Percentiles rank a stretch among this genome's conserved stretches.
phyloP scores from a whole-genome alignment of 208 protist species.

The Chromosphaera perkinsii region DNA sequence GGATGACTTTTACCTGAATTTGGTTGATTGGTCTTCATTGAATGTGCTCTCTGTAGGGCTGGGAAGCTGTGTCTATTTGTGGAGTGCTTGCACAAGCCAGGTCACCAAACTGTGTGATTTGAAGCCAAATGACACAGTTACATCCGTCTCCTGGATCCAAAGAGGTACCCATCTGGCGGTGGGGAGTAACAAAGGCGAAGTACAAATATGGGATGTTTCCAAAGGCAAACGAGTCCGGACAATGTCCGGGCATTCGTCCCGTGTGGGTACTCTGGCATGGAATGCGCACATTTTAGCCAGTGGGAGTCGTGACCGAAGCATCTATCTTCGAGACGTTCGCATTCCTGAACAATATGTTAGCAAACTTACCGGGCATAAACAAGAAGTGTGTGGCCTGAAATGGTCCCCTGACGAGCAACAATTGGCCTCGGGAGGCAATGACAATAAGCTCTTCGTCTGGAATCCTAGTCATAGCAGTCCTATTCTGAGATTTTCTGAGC shows the following conservation, averaged over 20 bases:
- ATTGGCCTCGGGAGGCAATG: conserved; percentile 95
- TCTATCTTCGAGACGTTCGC: conserved; percentile 59
- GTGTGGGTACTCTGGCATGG: not conserved
- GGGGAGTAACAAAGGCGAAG: conserved; percentile 52
- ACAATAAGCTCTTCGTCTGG: conserved; percentile 81
- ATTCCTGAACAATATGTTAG: not conserved
- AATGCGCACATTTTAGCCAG: not conserved
- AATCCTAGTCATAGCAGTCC: conserved; percentile 4
- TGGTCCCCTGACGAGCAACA: conserved; percentile 81
- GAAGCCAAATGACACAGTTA: conserved; percentile 44
- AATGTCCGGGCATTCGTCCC: conserved; percentile 41
- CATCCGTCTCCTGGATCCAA: conserved; percentile 57
- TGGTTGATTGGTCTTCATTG: conserved; percentile 69
- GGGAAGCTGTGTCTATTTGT: conserved; percentile 61
- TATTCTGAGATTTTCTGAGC: conserved; percentile 63
- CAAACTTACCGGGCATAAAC: conserved; percentile 38
- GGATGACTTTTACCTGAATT: conserved; percentile 78
- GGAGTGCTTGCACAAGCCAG: conserved; percentile 53
- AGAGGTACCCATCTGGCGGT: conserved; percentile 55
- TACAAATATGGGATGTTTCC: conserved; percentile 65
- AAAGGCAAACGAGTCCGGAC: conserved; percentile 32
- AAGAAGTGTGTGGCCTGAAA: conserved; percentile 87
- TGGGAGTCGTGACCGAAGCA: conserved; percentile 41
- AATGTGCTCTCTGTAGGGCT: conserved; percentile 67
- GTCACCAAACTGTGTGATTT: conserved; percentile 61